phyloP scores from a whole-genome alignment of 805 yeast genomes.

The Hanseniaspora singularis region DNA sequence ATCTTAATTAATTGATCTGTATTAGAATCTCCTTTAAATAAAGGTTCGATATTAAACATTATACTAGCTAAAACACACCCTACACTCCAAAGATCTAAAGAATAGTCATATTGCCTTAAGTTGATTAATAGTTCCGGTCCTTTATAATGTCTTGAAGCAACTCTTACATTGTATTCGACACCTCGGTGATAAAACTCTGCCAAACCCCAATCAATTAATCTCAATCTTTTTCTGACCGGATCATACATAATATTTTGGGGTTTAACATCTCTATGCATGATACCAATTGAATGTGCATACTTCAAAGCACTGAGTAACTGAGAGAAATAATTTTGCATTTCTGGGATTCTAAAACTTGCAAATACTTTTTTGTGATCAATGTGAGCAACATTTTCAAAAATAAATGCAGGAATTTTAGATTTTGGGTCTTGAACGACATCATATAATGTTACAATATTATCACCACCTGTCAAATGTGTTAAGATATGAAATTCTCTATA shows the following conservation, averaged over 20 bases:
- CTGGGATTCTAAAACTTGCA: constrained; percentile 63
- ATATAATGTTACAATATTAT: constrained; percentile 59
- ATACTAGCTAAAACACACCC: constrained; percentile 89
- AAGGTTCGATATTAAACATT: constrained; percentile 79
- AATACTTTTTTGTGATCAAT: constrained; percentile 77
- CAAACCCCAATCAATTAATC: constrained; percentile 88
- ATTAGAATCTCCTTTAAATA: constrained; percentile 83
- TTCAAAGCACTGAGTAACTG: constrained; percentile 75
- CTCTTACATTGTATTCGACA: constrained; percentile 80
- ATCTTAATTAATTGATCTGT: constrained; percentile 86
- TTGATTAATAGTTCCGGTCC: constrained; percentile 85
- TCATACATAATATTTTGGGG: constrained; percentile 93
- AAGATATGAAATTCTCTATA: constrained; percentile 80
- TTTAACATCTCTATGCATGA: constrained; percentile 88
- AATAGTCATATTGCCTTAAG: constrained; percentile 72
- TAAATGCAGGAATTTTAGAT: constrained; percentile 75
- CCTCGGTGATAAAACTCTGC: constrained; percentile 90
- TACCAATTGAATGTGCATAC: constrained; percentile 85
- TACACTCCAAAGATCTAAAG: constrained; percentile 79
- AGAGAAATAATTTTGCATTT: constrained; percentile 71
- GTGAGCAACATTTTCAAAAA: constrained; percentile 75
- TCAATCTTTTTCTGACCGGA: constrained; percentile 46
- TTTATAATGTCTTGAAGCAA: constrained; percentile 82
- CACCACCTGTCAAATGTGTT: constrained; percentile 74
- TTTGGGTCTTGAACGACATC: constrained; percentile 84